Evolutionary conservation across 1,284 basidiomycete genomes (phyloP).

Genomic region (Apiotrichum laibachii): DNA sequence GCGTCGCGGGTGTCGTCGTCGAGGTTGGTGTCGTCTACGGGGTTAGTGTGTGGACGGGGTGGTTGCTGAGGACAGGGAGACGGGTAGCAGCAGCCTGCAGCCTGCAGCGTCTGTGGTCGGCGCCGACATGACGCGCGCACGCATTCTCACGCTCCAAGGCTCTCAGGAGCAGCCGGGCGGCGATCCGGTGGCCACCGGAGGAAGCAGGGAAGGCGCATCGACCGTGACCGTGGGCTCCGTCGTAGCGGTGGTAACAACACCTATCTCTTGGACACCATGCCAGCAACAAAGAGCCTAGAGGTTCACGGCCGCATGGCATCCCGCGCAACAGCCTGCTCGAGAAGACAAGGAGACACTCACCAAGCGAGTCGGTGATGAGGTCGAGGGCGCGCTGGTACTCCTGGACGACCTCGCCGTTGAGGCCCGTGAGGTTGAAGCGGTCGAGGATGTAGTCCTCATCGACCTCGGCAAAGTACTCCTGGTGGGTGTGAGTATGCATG

Average conservation of each 20-base stretch:
- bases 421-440: slow-evolving; percentile 94
- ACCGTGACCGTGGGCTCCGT: too few relatives aligned
- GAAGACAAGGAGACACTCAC: slow-evolving; percentile 53
- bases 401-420: slow-evolving; percentile 87
- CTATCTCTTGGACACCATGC: too few relatives aligned
- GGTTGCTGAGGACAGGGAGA: too few relatives aligned
- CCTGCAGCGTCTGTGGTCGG: neutral
- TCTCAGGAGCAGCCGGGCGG: too few relatives aligned
- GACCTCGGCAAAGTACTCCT: slow-evolving; percentile 98
- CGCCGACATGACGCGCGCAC: too few relatives aligned
- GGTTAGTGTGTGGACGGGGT: neutral
- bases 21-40: slow-evolving; percentile 52
- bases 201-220: too few relatives aligned
- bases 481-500: neutral
- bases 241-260: too few relatives aligned
- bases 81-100: neutral
- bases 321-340: too few relatives aligned
- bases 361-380: slow-evolving; percentile 83
- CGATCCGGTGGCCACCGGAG: too few relatives aligned
- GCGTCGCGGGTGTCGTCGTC: slow-evolving; percentile 55
- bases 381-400: slow-evolving; percentile 93
- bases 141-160: too few relatives aligned
- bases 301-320: too few relatives aligned
- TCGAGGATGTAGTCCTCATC: slow-evolving; percentile 99
- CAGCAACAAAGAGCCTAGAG: too few relatives aligned